Conservation (phyloP, 176 grass and related monocot species). For the Avena insularis region DNA sequence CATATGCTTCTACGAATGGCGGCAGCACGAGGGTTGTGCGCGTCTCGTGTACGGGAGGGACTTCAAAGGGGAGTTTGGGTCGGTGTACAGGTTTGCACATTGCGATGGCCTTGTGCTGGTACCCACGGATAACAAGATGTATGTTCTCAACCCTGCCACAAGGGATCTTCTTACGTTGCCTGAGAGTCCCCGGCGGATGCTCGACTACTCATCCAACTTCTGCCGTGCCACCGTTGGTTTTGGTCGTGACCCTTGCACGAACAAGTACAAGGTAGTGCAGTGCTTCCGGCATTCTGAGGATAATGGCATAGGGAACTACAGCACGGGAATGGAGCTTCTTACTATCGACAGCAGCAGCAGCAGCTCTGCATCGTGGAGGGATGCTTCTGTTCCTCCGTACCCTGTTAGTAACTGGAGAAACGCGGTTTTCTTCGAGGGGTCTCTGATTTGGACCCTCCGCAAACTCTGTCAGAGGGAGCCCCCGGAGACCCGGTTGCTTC, state of each 20-base stretch:
- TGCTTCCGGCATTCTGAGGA: not conserved
- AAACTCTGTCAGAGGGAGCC: not conserved
- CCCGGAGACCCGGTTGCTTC: not conserved
- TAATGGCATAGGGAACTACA: not conserved
- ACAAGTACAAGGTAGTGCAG: not conserved
- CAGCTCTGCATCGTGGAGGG: constrained; percentile 5
- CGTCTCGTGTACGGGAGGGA: not conserved
- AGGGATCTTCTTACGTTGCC: not conserved
- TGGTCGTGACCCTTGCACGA: not conserved
- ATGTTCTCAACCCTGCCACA: not conserved
- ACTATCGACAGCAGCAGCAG: not conserved
- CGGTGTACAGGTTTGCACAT: not conserved
- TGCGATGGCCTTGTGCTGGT: constrained; percentile 21
- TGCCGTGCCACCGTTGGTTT: not conserved
- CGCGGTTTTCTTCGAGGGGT: not conserved
- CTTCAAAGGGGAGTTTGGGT: not conserved
- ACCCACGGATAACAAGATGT: not conserved
- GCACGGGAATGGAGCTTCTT: not conserved
- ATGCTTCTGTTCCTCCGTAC: not conserved
- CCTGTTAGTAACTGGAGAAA: not conserved
- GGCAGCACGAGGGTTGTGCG: not conserved
- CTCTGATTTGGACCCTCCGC: not conserved
- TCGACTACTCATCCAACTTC: not conserved
- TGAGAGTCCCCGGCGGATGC: not conserved
- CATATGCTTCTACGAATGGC: not conserved